phyloP scores from a whole-genome alignment of 2,329 filamentous ascomycete species.

The Aciculosporium take region DNA sequence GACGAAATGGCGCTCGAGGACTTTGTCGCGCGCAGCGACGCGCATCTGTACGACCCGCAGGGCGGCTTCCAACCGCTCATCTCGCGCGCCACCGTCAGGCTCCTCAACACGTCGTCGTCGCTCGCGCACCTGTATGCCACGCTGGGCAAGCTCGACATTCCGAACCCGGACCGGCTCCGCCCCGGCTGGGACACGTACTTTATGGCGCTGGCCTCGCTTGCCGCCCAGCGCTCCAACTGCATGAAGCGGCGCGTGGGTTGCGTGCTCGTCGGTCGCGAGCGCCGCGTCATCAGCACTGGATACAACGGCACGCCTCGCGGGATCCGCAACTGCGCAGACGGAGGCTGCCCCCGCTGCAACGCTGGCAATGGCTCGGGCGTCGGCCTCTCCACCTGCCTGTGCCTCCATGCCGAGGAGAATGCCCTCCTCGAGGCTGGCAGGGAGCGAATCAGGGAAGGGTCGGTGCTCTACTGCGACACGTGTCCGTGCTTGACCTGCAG shows the following conservation, averaged over 20 bases:
- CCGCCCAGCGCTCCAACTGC: constrained; percentile 83
- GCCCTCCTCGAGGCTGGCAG: constrained; percentile 86
- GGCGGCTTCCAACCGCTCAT: constrained; percentile 62
- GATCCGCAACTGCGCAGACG: constrained; percentile 79
- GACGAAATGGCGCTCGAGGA: constrained; percentile 31
- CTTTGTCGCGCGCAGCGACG: constrained; percentile 49
- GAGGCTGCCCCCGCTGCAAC: constrained; percentile 83
- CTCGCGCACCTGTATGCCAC: constrained; percentile 58
- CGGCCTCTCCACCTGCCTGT: constrained; percentile 74
- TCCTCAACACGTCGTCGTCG: constrained; percentile 71
- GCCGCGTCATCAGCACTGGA: constrained; percentile 81
- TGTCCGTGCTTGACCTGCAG: constrained; percentile 96
- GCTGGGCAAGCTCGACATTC: constrained; percentile 60
- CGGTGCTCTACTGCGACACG: constrained; percentile 85
- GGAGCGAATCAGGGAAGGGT: constrained; percentile 70
- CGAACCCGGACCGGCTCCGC: constrained; percentile 64
- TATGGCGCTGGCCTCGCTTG: constrained; percentile 88
- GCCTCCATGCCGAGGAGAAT: constrained; percentile 97
- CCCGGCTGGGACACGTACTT: constrained; percentile 97
- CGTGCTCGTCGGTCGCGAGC: constrained; percentile 68
- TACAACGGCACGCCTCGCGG: constrained; percentile 96
- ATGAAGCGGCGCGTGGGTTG: constrained; percentile 97
- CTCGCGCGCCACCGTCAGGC: constrained; percentile 65
- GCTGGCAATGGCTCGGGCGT: constrained; percentile 53
- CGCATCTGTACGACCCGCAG: constrained; percentile 55